Evolutionary conservation across 306 rosid species (phyloP), one percentile per base, ranked within the genome.

Genomic region (Sophora flavescens): DNA sequence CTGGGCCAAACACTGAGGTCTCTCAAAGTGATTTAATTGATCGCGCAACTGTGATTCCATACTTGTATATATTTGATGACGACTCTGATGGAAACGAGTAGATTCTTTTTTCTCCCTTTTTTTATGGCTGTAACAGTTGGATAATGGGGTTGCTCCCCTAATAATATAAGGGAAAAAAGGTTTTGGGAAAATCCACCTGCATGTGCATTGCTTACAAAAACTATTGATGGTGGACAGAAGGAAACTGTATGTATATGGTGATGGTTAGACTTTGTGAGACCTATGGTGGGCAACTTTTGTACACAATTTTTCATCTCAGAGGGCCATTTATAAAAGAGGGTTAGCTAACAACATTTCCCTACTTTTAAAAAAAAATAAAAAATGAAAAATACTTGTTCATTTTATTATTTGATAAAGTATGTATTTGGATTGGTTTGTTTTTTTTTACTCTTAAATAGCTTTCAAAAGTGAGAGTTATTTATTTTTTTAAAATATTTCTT

Each of bases 21-120:
- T 33, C 80, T 63, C 79, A 83, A 63, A 86, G 53, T 81, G 87
- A 81, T 56, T 38, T 62, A 47, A 44, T 70, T 48, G 83, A 82
- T 64, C 85, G 81, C 18, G 56, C 87, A 30, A 79, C 92, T 69
- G 88, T 83, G 57, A 78, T 84, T 65, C 91, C 93, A 22, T 92
- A 84, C 79, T 79, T 92, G 82, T 79, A 84, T 80, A 83, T 89
- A 70, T 95, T 92, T 69, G 89, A 89, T 18, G 84, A 69, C 0
- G 93, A 95, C 70, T 83, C 84, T 47, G 97, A 95, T 85, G 86
- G 64, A 76, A 80, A 71, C 71, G 84, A 82, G 28, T 85, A 88
- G 84, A 30, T 39, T 63, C 39, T 6, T 14, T 32, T 39, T 75
- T 45, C 17, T 28, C 14, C 38, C 12, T 33, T 68, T 17, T 35